A percentile compares a stretch with the other conserved stretches of the same genome.
Conservation (phyloP, 129 eudicot species). For the Sambucus nigra region DNA sequence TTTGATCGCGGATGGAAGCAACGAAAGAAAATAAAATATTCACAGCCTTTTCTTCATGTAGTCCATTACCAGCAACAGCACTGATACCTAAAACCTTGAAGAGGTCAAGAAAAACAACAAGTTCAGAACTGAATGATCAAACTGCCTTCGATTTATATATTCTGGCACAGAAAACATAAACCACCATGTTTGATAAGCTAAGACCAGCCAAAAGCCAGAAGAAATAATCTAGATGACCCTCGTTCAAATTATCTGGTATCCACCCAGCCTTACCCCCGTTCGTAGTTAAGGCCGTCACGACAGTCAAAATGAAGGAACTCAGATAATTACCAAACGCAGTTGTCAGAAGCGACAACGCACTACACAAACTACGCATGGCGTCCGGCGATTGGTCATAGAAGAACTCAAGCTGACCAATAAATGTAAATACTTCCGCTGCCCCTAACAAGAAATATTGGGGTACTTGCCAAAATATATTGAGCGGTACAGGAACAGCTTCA, state of each 20-base stretch:
- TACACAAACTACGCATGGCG: constrained; percentile 81
- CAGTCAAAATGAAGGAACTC: constrained; percentile 70
- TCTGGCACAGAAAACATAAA: constrained; percentile 36
- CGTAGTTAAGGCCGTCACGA: constrained; percentile 49
- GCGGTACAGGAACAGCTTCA: constrained; percentile 40
- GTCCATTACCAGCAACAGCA: neutral
- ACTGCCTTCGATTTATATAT: constrained; percentile 32
- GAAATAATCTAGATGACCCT: constrained; percentile 48
- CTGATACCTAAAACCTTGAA: neutral
- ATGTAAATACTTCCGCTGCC: constrained; percentile 77
- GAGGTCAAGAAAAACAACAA: too few species aligned
- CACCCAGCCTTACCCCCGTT: constrained; percentile 46
- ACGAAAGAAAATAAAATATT: too few species aligned
- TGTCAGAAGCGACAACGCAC: constrained; percentile 58
- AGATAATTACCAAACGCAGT: constrained; percentile 59
- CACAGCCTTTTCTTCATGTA: too few species aligned
- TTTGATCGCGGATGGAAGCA: too few species aligned
- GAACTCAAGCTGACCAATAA: constrained; percentile 79
- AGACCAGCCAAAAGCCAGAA: constrained; percentile 50
- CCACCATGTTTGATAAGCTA: constrained; percentile 29
- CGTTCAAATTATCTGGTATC: constrained; percentile 46
- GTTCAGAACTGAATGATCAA: too few species aligned
- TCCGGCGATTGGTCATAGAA: constrained; percentile 91
- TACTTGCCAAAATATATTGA: constrained; percentile 69
- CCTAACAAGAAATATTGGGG: constrained; percentile 81